Evolutionary conservation across 768 basidiomycete genomes (phyloP).

Genomic region (Dentipellis fragilis): DNA sequence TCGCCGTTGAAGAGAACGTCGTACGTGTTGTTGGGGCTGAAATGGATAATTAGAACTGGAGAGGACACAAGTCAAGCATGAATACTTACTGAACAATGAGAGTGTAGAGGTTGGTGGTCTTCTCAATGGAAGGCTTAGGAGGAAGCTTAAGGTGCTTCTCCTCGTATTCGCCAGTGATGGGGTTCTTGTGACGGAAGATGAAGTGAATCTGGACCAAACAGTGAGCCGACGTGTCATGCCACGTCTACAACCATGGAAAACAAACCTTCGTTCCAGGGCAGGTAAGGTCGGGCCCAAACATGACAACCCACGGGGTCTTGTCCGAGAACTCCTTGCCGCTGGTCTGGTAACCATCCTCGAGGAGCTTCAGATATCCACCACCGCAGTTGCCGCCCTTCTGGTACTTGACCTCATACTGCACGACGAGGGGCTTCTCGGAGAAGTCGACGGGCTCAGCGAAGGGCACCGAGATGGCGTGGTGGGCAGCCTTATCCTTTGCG

Average conservation of each 20-base stretch:
- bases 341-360: conserved; percentile 90
- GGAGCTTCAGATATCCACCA: conserved; percentile 96
- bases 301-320: conserved; percentile 89
- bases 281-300: conserved; percentile 96
- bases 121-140: conserved; percentile 80
- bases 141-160: conserved; percentile 90
- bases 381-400: conserved; percentile 99
- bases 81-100: conserved; percentile 75
- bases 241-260: neutral
- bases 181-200: conserved; percentile 97
- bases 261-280: conserved; percentile 84
- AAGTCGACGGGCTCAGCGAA: conserved; percentile 74
- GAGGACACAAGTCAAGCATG: neutral
- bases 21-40: conserved; percentile 88
- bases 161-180: conserved; percentile 84
- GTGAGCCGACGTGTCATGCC: neutral
- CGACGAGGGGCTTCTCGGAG: conserved; percentile 76
- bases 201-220: conserved; percentile 69
- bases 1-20: conserved; percentile 87
- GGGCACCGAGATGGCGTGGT: conserved; percentile 96
- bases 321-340: conserved; percentile 90
- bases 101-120: conserved; percentile 90
- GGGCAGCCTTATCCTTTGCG: conserved; percentile 93
- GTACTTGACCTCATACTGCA: conserved; percentile 99
- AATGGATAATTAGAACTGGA: conserved; percentile 1